Percentiles rank a stretch among this genome's conserved stretches.
Evolutionary conservation across 2,329 filamentous ascomycete genomes (phyloP).

Genomic region (Colletotrichum tanaceti): DNA sequence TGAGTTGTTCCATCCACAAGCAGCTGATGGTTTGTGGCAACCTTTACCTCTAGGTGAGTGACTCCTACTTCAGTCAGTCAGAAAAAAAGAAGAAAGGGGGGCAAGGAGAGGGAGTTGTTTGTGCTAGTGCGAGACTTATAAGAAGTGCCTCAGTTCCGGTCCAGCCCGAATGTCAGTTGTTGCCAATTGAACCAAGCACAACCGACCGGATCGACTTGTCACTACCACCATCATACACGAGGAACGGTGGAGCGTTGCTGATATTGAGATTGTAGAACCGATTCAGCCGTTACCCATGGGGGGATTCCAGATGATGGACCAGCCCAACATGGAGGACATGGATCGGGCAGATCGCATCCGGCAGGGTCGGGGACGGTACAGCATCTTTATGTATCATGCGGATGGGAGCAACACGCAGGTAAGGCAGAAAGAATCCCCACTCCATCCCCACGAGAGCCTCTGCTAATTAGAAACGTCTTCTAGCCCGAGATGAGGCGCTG

Average conservation of each 20-base stretch:
- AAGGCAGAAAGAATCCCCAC: background rate
- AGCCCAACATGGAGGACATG: background rate
- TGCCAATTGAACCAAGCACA: background rate
- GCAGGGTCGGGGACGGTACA: conserved; percentile 11
- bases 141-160: background rate
- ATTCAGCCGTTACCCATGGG: background rate
- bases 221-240: background rate
- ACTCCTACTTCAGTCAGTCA: conserved; percentile 3
- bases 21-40: background rate
- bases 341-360: background rate
- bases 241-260: background rate
- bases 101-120: background rate
- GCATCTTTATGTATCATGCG: conserved; percentile 27
- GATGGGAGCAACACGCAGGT: conserved; percentile 27
- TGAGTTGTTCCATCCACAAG: conserved; percentile 4
- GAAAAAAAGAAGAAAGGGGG: too few relatives aligned
- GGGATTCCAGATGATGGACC: background rate
- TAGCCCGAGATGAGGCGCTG: conserved; percentile 14
- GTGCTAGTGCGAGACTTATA: background rate
- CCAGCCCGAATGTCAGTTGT: background rate
- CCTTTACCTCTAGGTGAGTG: conserved; percentile 18
- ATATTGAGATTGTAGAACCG: background rate
- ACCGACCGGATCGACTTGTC: background rate
- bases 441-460: too few relatives aligned
- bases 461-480: background rate